Conservation (phyloP, 2,329 filamentous ascomycete species). For the Neocatenulostroma microsporum region DNA sequence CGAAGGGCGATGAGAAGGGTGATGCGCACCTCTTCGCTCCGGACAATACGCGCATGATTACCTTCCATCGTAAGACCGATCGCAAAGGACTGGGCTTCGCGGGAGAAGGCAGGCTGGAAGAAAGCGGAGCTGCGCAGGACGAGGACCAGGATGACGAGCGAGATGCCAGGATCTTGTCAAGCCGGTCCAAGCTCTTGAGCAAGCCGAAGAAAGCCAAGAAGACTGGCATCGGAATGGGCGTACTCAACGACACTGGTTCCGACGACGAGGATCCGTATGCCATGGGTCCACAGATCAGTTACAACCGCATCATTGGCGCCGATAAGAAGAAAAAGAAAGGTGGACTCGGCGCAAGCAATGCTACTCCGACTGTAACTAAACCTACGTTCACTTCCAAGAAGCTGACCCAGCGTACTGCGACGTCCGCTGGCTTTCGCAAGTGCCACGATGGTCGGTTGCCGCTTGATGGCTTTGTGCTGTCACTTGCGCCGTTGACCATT, state of each 20-base stretch:
- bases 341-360: slow-evolving; percentile 22
- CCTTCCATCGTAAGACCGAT: slow-evolving; percentile 57
- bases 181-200: slow-evolving; percentile 24
- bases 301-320: slow-evolving; percentile 71
- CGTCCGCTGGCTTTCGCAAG: slow-evolving; percentile 50
- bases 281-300: slow-evolving; percentile 82
- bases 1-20: slow-evolving; percentile 55
- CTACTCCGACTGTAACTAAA: slow-evolving; percentile 33
- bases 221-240: slow-evolving; percentile 75
- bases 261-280: slow-evolving; percentile 94
- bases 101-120: slow-evolving; percentile 48
- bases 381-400: slow-evolving; percentile 72
- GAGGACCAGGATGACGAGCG: slow-evolving; percentile 28
- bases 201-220: slow-evolving; percentile 47
- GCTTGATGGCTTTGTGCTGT: slow-evolving; percentile 70
- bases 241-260: slow-evolving; percentile 87
- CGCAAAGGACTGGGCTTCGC: slow-evolving; percentile 62
- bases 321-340: slow-evolving; percentile 65
- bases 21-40: slow-evolving; percentile 72
- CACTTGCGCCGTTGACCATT: slow-evolving; percentile 37
- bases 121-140: slow-evolving; percentile 17
- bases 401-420: slow-evolving; percentile 22
- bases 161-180: slow-evolving; percentile 25
- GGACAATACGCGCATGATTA: slow-evolving; percentile 64
- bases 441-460: slow-evolving; percentile 79